These are phyloP conservation scores for Hypoxylon rickii DNA, from an alignment of 495 filamentous ascomycete genomes.

Conservation along the genomic window DNA sequence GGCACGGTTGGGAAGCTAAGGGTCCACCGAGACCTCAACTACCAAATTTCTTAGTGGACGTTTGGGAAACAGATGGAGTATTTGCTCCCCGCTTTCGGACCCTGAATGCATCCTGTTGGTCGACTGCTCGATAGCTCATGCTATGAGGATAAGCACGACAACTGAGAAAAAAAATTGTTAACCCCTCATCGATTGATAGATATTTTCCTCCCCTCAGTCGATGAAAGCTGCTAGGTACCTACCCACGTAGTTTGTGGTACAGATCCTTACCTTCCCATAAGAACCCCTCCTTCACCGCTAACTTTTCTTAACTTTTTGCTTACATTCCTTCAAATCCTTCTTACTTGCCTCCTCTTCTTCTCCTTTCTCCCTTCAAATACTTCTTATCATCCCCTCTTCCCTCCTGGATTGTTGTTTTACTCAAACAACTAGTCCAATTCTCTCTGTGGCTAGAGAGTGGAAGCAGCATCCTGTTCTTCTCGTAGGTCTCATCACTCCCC, in stretches of 20 bases:
- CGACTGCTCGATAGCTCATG: constrained; percentile 23
- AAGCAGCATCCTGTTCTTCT: constrained; percentile 33
- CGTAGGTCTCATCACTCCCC: constrained; percentile 24
- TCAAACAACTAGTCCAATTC: constrained; percentile 19
- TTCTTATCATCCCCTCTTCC: constrained; percentile 4
- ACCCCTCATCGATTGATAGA: constrained; percentile 34
- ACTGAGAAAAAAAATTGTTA: constrained; percentile 29
- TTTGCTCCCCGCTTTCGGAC: constrained; percentile 41
- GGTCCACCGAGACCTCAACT: too few relatives aligned
- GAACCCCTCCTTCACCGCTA: constrained; percentile 34
- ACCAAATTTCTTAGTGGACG: neutral
- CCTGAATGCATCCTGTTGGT: constrained; percentile 13
- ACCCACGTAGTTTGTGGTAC: too few relatives aligned
- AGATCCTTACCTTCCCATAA: constrained; percentile 23
- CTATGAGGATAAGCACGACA: constrained; percentile 18
- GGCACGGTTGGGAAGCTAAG: neutral
- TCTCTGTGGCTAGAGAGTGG: constrained; percentile 27
- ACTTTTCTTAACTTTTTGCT: constrained; percentile 21
- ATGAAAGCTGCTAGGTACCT: too few relatives aligned
- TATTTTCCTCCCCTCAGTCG: too few relatives aligned
- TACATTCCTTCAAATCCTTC: constrained; percentile 7
- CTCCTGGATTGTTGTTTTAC: constrained; percentile 27
- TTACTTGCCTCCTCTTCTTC: constrained; percentile 5
- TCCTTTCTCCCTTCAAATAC: constrained; percentile 19
- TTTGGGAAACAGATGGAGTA: constrained; percentile 9